Percentiles rank a stretch among this genome's conserved stretches.
Evolutionary conservation across 208 protist genomes (phyloP).

Genomic region (Crithidia sp.): DNA sequence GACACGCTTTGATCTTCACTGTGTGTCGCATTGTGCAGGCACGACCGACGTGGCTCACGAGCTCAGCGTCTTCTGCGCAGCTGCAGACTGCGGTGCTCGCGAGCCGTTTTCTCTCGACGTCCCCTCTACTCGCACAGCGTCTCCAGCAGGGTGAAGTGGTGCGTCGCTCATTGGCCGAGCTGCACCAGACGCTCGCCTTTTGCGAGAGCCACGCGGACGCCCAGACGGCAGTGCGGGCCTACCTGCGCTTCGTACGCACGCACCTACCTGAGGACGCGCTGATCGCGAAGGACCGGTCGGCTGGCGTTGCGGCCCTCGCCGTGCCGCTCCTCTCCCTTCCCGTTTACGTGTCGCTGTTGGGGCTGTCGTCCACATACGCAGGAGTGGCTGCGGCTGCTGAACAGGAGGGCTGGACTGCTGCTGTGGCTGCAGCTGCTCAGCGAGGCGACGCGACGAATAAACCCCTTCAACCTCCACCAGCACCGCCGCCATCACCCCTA

Average conservation of each 20-base stretch:
- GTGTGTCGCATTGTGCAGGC: slow-evolving; percentile 16
- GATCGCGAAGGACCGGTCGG: neutral
- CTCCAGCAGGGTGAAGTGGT: neutral
- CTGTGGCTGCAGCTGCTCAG: neutral
- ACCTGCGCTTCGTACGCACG: slow-evolving; percentile 23
- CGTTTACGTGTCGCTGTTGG: slow-evolving; percentile 18
- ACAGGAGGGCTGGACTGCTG: neutral
- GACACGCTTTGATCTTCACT: neutral
- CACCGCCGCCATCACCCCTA: neutral
- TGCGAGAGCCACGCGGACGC: slow-evolving; percentile 24
- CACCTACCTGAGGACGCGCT: neutral
- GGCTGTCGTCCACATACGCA: slow-evolving; percentile 19
- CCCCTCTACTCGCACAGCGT: neutral
- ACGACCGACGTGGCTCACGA: slow-evolving; percentile 12
- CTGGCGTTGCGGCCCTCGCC: neutral
- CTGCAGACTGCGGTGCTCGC: slow-evolving; percentile 3
- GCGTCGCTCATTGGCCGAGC: slow-evolving; percentile 1
- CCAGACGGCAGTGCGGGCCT: slow-evolving; percentile 28
- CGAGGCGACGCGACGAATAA: neutral
- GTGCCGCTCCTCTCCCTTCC: slow-evolving; percentile 19
- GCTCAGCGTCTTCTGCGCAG: neutral
- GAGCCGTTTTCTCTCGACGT: neutral
- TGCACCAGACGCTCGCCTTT: slow-evolving; percentile 22
- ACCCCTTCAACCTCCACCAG: neutral
- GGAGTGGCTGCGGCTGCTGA: neutral